phyloP scores from a whole-genome alignment of 306 rosid genomes.

The Acmispon strigosus region DNA sequence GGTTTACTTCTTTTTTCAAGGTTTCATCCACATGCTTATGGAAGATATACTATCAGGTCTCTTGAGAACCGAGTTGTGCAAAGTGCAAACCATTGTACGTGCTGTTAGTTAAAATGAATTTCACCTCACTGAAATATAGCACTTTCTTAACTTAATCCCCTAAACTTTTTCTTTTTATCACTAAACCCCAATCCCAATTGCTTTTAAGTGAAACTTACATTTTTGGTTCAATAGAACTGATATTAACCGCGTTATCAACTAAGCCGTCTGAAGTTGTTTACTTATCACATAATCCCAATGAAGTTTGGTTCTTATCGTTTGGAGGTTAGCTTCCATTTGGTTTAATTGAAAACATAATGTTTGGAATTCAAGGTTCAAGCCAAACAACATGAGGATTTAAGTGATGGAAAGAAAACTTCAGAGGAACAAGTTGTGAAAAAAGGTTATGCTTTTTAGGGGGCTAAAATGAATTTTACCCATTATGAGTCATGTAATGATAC shows the following conservation, averaged over 20 bases:
- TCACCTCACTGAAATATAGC: neutral
- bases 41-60: neutral
- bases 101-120: neutral
- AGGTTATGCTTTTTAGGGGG: neutral
- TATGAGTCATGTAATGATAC: neutral
- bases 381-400: neutral
- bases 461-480: neutral
- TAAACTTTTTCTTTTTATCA: neutral
- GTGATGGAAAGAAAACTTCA: neutral
- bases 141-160: neutral
- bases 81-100: neutral
- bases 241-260: neutral
- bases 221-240: neutral
- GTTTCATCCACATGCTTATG: neutral
- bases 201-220: neutral
- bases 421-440: neutral
- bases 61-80: neutral
- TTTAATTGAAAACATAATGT: neutral
- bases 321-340: neutral
- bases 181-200: neutral
- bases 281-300: neutral
- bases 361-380: neutral
- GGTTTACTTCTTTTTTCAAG: neutral
- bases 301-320: neutral
- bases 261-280: neutral